Percentiles rank a stretch among this genome's conserved stretches.
phyloP scores from a whole-genome alignment of 2,329 filamentous ascomycete genomes.

The Colletotrichum sp. region DNA sequence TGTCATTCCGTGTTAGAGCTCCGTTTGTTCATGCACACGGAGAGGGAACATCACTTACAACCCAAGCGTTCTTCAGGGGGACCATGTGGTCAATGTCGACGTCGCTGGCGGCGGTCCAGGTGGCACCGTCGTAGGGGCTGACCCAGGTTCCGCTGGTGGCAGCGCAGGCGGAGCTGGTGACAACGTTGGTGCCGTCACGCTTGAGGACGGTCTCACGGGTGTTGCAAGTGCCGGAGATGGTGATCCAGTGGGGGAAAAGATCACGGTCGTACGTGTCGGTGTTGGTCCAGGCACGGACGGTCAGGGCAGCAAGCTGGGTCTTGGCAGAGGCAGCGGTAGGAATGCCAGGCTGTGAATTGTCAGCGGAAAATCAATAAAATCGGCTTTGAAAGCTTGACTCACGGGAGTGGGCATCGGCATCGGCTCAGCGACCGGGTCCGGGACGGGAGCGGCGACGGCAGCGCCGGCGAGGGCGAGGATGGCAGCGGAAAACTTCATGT shows the following conservation, averaged over 20 bases:
- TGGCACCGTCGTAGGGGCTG: conserved; percentile 76
- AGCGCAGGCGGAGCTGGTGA: conserved; percentile 63
- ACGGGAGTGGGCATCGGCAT: conserved; percentile 30
- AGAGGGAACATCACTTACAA: conserved; percentile 46
- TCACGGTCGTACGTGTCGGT: conserved; percentile 66
- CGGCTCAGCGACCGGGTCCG: conserved; percentile 11
- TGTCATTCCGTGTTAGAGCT: conserved; percentile 32
- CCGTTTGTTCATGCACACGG: neutral
- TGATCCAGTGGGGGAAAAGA: conserved; percentile 76
- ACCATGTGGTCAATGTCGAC: conserved; percentile 87
- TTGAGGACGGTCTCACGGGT: conserved; percentile 74
- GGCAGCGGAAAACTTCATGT: conserved; percentile 23
- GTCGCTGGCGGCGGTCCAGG: conserved; percentile 71
- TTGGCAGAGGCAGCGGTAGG: conserved; percentile 63
- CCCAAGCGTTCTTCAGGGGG: conserved; percentile 81
- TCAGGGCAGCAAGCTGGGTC: conserved; percentile 62
- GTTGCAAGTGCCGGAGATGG: conserved; percentile 70
- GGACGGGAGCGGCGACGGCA: conserved; percentile 25
- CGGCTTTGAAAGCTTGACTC: neutral
- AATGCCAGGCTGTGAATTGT: conserved; percentile 57
- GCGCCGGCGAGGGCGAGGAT: conserved; percentile 24
- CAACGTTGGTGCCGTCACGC: conserved; percentile 73
- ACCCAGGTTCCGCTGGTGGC: conserved; percentile 72
- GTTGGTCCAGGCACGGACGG: conserved; percentile 59
- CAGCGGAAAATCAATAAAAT: neutral